A percentile compares a stretch with the other conserved stretches of the same genome.
Conservation (phyloP, 495 filamentous ascomycete species). For the Aspergillus bridgeri region DNA sequence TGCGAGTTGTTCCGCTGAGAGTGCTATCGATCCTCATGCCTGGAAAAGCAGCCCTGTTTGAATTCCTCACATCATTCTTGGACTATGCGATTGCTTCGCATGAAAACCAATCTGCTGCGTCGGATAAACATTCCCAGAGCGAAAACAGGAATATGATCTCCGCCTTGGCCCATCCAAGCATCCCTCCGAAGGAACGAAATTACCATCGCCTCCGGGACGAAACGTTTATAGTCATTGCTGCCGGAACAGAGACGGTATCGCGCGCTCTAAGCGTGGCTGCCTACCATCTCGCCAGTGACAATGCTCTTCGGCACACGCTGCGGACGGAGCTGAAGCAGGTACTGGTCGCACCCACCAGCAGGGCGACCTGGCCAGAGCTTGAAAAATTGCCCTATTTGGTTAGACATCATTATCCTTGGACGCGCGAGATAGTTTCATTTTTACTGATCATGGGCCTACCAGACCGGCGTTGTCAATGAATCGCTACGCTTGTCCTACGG, state of each 20-base stretch:
- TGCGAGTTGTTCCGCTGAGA: no score
- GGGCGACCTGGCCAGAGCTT: conserved; percentile 36
- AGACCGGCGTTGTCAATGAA: conserved; percentile 45
- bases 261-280: conserved; percentile 15
- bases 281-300: conserved; percentile 16
- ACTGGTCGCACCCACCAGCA: conserved; percentile 26
- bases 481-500: conserved; percentile 43
- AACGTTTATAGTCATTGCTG: conserved; percentile 33
- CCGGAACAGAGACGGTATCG: conserved; percentile 43
- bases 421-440: no score
- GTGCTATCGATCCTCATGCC: no score
- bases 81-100: no score
- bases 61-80: no score
- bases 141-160: no score
- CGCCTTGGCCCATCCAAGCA: no score
- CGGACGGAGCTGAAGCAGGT: conserved; percentile 31
- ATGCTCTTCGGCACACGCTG: conserved; percentile 15
- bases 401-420: neutral
- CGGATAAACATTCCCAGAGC: no score
- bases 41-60: no score
- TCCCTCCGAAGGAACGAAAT: no score
- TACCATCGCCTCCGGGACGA: no score
- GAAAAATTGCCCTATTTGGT: conserved; percentile 52
- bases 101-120: no score
- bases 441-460: neutral